phyloP scores from a whole-genome alignment of 768 basidiomycete genomes.

The Xerocomellus chrysenteron region DNA sequence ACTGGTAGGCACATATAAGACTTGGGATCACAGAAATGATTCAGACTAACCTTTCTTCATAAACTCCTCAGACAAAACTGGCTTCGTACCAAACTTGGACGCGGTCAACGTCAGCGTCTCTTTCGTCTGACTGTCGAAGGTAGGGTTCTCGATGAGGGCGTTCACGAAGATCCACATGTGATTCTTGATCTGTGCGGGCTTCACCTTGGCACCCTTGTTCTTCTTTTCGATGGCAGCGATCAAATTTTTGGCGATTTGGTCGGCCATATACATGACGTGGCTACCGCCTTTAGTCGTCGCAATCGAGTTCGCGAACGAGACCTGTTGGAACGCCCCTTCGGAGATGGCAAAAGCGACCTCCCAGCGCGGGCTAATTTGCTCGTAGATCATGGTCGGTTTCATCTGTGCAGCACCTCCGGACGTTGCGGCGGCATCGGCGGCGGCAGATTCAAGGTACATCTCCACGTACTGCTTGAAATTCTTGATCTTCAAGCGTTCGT shows the following conservation, averaged over 20 bases:
- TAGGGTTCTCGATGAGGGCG: slow-evolving; percentile 93
- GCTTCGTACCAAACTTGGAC: slow-evolving; percentile 90
- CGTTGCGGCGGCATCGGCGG: slow-evolving; percentile 62
- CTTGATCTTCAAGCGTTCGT: slow-evolving; percentile 88
- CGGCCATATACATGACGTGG: slow-evolving; percentile 81
- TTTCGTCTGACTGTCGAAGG: slow-evolving; percentile 99
- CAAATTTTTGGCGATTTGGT: slow-evolving; percentile 86
- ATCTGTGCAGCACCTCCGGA: slow-evolving; percentile 77
- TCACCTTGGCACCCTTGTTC: slow-evolving; percentile 95
- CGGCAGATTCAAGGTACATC: slow-evolving; percentile 80
- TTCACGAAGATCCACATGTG: slow-evolving; percentile 99
- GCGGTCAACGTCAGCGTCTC: slow-evolving; percentile 86
- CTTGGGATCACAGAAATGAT: neutral
- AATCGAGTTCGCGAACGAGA: slow-evolving; percentile 98
- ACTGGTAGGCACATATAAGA: slow-evolving; percentile 46
- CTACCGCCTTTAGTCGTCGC: slow-evolving; percentile 96
- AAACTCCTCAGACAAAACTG: slow-evolving; percentile 84
- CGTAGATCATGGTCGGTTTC: slow-evolving; percentile 82
- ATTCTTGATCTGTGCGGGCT: slow-evolving; percentile 90
- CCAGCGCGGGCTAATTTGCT: slow-evolving; percentile 81
- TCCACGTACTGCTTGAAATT: slow-evolving; percentile 98
- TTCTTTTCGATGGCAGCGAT: slow-evolving; percentile 87
- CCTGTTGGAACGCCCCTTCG: slow-evolving; percentile 88
- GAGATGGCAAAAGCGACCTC: slow-evolving; percentile 94
- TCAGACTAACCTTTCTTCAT: slow-evolving; percentile 81